Evolutionary conservation across 768 basidiomycete genomes (phyloP).

Genomic region (Leccinum uliginosum): DNA sequence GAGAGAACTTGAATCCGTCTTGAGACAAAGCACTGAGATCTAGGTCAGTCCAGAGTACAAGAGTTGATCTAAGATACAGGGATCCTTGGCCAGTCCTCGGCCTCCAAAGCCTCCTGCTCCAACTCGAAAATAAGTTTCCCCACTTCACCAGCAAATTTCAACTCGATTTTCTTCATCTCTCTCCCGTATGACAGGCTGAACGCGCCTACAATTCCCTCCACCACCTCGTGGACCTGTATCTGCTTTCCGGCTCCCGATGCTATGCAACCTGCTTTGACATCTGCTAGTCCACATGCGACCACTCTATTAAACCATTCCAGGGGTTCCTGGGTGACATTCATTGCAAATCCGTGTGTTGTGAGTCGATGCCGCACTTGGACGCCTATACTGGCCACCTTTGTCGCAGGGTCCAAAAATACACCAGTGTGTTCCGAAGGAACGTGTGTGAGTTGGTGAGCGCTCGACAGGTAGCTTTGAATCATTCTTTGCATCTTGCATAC

Average conservation of each 20-base stretch:
- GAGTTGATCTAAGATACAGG: conserved; percentile 9
- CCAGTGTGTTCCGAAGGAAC: conserved; percentile 80
- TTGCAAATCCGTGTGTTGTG: conserved; percentile 91
- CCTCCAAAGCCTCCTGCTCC: conserved; percentile 41
- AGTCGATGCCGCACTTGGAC: conserved; percentile 94
- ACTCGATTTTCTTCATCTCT: conserved; percentile 42
- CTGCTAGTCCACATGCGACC: conserved; percentile 85
- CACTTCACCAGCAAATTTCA: conserved; percentile 42
- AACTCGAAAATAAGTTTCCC: conserved; percentile 43
- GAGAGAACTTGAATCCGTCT: not conserved
- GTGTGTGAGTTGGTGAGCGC: conserved; percentile 54
- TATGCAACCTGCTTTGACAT: conserved; percentile 75
- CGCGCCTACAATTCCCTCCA: conserved; percentile 44
- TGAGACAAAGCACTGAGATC: not conserved
- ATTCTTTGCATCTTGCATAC: conserved; percentile 77
- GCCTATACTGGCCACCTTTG: conserved; percentile 93
- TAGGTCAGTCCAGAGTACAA: not conserved
- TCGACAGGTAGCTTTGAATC: conserved; percentile 58
- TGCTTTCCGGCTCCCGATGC: conserved; percentile 39
- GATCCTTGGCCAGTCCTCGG: conserved; percentile 38
- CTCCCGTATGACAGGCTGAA: conserved; percentile 49
- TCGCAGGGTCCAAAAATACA: conserved; percentile 73
- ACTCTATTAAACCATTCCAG: conserved; percentile 81
- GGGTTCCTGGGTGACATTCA: conserved; percentile 85
- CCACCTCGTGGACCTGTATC: conserved; percentile 46